Base-by-base conservation (phyloP, 78 protist species). In the Ministeria vibrans region DNA sequence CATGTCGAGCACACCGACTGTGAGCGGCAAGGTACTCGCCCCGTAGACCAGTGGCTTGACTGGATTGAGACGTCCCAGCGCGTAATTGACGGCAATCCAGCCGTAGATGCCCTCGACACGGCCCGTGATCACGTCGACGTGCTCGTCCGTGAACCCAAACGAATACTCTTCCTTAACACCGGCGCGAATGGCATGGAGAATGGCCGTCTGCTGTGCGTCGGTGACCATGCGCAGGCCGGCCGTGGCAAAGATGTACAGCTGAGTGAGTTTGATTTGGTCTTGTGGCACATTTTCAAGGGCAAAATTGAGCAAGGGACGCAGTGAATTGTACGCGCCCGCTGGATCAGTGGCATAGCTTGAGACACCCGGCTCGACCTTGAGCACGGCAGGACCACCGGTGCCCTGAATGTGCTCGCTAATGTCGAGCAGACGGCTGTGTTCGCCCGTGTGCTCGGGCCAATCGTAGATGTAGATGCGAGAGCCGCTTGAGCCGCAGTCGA, bases 321-420 rank as follows among this genome's bases (percentile, higher is more conserved):
- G n/a, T n/a, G n/a, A n/a, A n/a, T n/a, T n/a, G n/a, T n/a, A n/a
- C n/a, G n/a, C n/a, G n/a, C n/a, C n/a, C n/a, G n/a, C n/a, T n/a
- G n/a, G n/a, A n/a, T n/a, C n/a, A n/a, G n/a, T n/a, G n/a, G 55
- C 34, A 59, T 27, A 30, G 13, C 66, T 3, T 4, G 13, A 23
- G 36, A 28, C 66, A 59, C 66, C 66, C 5, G 66, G 66, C 66
- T 59, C 66, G 66, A 59, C 66, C 66, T 59, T 59, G 36, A 59
- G 20, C 5, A 59, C 28, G 36, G n/a, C 66, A 11, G 20, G 66
- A 13, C 59, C 30, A 28, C 66, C n/a, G 66, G 20, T 30, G n/a
- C 4, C n/a, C 36, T 28, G 4, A 28, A 30, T 3, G 66, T 28
- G 13, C 34, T 23, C 36, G 36, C 28, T 30, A 27, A 59, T 59